Percentiles rank a stretch among this genome's conserved stretches.
phyloP scores from a whole-genome alignment of 129 eudicot species.

The Escallonia herrerae region DNA sequence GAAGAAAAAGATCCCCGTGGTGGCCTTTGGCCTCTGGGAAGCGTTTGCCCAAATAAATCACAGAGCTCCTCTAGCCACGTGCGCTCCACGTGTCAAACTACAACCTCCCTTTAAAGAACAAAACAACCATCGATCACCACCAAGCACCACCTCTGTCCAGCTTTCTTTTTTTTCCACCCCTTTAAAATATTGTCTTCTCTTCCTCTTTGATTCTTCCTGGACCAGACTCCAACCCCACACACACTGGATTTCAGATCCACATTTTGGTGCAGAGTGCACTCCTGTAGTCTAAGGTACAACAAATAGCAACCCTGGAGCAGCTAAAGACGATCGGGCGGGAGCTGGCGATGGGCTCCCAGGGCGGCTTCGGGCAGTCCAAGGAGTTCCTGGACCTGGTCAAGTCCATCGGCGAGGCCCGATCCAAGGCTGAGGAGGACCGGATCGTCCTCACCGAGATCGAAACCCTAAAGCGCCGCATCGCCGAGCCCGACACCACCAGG shows the following conservation, averaged over 20 bases:
- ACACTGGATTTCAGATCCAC: slow-evolving; percentile 1
- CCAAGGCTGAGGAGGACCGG: slow-evolving; percentile 96
- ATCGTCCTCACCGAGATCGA: slow-evolving; percentile 82
- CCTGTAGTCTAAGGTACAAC: slow-evolving; percentile 4
- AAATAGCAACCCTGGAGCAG: slow-evolving; percentile 67
- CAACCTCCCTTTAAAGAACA: not conserved
- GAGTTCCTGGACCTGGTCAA: slow-evolving; percentile 89
- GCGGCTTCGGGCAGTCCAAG: slow-evolving; percentile 82
- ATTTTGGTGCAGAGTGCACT: not conserved
- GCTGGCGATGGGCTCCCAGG: slow-evolving; percentile 99
- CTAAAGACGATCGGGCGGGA: slow-evolving; percentile 87
- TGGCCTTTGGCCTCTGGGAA: too few species aligned
- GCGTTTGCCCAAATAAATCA: too few species aligned
- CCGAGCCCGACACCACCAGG: slow-evolving; percentile 75
- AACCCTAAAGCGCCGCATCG: slow-evolving; percentile 57
- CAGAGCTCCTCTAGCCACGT: not conserved
- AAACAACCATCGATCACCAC: too few species aligned
- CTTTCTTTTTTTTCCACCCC: not conserved
- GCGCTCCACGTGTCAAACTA: slow-evolving; percentile 1
- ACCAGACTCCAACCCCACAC: not conserved
- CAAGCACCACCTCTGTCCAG: not conserved
- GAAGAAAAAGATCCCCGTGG: too few species aligned
- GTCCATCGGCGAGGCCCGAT: slow-evolving; percentile 96
- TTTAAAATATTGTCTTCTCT: not conserved
- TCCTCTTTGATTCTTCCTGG: slow-evolving; percentile 6